Base-by-base conservation (phyloP, 2,329 filamentous ascomycete genomes). In the Aureobasidium sp. region DNA sequence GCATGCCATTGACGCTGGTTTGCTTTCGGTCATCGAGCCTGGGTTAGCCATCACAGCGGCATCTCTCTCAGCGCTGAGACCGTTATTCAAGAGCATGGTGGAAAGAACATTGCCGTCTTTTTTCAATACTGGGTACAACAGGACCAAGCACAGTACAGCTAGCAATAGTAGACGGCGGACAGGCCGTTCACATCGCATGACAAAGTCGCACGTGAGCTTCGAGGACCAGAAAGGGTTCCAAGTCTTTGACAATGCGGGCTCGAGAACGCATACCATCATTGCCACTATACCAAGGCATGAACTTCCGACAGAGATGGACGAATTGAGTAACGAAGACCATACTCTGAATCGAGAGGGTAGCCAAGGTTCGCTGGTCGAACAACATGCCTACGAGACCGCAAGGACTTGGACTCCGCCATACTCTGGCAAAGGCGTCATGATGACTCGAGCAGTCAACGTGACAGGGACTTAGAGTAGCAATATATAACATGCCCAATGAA, bases 31-130 rank as follows among this genome's bases (percentile, higher is more conserved):
- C 17, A 47, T 57, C 14, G 62, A 64, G 35, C 56, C 55, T 10
- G 59, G 57, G 16, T 48, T 64, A 10, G 61, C 58, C 7, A 56
- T 64, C 6, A 56, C 57, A 16, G 62, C 61, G 12, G 51, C 57
- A 2, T 61, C 58, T 6, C 42, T 63, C 10, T 48, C 55, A 2
- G 54, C 61, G 2, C 54, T 62, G 10, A 55, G 62, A 12, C 59
- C 62, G 2, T 45, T 64, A 8, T 61, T 63, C 54, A 47, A 47
- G 22, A 42, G 21, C 12, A 42, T 52, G 48, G 19, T 27, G 1
- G 48, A 52, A 22, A 41, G 29, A 7, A 42, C 48, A 14, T 21
- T 52, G 10, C 48, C 48, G 7, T 29, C 19, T 25, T 42, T 38
- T 12, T 49, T 30, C 22, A 19, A 16, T 6, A 39, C 47, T 6